Evolutionary conservation across 768 basidiomycete species (phyloP).

Genomic region (Pluteus cervinus): DNA sequence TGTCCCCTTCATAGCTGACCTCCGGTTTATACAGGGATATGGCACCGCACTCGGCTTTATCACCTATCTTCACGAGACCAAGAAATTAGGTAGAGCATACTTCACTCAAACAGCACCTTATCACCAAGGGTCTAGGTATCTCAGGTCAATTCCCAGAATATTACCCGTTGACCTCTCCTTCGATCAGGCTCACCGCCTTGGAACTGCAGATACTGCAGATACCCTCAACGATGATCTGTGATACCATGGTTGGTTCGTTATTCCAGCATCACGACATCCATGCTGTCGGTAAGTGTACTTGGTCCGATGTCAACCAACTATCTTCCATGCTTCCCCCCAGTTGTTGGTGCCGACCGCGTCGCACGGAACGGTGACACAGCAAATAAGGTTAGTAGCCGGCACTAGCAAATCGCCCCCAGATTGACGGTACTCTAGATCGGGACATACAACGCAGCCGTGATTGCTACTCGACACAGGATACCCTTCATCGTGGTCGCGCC

Average conservation of each 20-base stretch:
- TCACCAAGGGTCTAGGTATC: slow-evolving; percentile 82
- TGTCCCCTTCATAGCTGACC: background rate
- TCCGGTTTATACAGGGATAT: slow-evolving; percentile 63
- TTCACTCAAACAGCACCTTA: slow-evolving; percentile 95
- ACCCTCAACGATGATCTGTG: slow-evolving; percentile 91
- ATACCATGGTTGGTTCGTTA: slow-evolving; percentile 94
- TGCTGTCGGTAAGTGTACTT: slow-evolving; percentile 54
- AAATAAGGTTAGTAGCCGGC: slow-evolving; percentile 66
- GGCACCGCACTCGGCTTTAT: slow-evolving; percentile 94
- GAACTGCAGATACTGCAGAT: slow-evolving; percentile 83
- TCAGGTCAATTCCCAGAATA: slow-evolving; percentile 1
- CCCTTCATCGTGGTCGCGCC: slow-evolving; percentile 94
- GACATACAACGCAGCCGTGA: slow-evolving; percentile 93
- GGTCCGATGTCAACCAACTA: background rate
- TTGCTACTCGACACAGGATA: slow-evolving; percentile 81
- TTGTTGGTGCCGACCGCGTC: slow-evolving; percentile 84
- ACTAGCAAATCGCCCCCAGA: too few relatives aligned
- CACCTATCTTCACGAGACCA: slow-evolving; percentile 78
- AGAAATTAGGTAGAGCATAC: slow-evolving; percentile 75
- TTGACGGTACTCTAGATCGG: slow-evolving; percentile 75
- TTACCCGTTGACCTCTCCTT: slow-evolving; percentile 3
- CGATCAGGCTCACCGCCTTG: slow-evolving; percentile 74
- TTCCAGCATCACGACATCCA: slow-evolving; percentile 85
- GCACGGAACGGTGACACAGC: slow-evolving; percentile 95
- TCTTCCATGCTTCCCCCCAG: slow-evolving; percentile 26